These are phyloP conservation scores for Colletotrichum euphorbiae DNA, from an alignment of 2,329 filamentous ascomycete genomes.

Conservation along the genomic window DNA sequence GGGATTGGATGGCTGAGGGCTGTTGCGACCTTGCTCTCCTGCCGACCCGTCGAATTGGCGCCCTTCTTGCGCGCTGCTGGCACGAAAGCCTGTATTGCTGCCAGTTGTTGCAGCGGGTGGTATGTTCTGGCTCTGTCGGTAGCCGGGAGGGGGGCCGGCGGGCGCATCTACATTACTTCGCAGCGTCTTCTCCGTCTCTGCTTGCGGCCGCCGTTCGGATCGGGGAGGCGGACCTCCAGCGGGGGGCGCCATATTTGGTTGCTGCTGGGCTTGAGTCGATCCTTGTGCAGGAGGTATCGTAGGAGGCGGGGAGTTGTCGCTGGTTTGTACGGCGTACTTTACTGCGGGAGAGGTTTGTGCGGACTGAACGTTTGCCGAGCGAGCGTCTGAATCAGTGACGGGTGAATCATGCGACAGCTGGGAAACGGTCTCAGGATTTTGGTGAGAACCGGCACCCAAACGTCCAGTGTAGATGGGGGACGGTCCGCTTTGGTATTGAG, in stretches of 20 bases:
- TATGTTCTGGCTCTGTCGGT: conserved; percentile 62
- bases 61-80: conserved; percentile 52
- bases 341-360: conserved; percentile 57
- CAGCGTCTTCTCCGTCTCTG: conserved; percentile 60
- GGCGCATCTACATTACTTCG: conserved; percentile 57
- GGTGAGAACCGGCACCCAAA: conserved; percentile 49
- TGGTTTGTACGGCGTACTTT: conserved; percentile 51
- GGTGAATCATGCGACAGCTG: conserved; percentile 73
- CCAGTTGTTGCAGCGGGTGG: conserved; percentile 55
- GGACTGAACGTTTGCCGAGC: conserved; percentile 55
- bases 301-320: conserved; percentile 42
- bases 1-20: conserved; percentile 63
- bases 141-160: conserved; percentile 61
- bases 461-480: conserved; percentile 52
- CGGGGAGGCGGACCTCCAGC: conserved; percentile 54
- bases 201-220: conserved; percentile 57
- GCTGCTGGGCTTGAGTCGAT: conserved; percentile 47
- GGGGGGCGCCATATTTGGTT: conserved; percentile 61
- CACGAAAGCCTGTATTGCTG: conserved; percentile 53
- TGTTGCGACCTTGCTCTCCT: conserved; percentile 65
- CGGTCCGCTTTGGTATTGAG: conserved; percentile 49
- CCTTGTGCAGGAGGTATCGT: conserved; percentile 44
- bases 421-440: conserved; percentile 70
- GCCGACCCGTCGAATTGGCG: conserved; percentile 58
- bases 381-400: conserved; percentile 61